Percentiles rank a stretch among this genome's conserved stretches.
phyloP scores from a whole-genome alignment of 169 alveolate genomes.

The Babesia bovis region DNA sequence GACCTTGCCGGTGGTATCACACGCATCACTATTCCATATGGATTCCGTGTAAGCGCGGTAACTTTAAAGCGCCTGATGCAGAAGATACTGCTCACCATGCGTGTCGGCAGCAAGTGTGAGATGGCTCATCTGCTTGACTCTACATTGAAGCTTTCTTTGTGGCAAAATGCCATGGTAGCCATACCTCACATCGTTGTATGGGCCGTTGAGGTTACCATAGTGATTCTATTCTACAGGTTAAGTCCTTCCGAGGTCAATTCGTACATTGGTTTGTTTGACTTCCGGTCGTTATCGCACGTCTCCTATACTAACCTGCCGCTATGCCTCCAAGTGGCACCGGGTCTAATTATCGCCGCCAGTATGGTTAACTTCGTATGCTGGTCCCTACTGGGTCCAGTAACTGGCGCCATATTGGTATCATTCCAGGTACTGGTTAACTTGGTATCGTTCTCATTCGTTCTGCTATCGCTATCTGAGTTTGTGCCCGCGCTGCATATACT shows the following conservation, averaged over 20 bases:
- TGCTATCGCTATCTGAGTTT: constrained; percentile 35
- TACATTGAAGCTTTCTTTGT: constrained; percentile 26
- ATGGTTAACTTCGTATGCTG: constrained; percentile 48
- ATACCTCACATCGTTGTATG: constrained; percentile 55
- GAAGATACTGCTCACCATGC: constrained; percentile 38
- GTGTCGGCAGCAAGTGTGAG: constrained; percentile 59
- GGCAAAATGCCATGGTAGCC: constrained; percentile 53
- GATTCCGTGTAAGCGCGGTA: constrained; percentile 10
- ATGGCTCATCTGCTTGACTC: constrained; percentile 52
- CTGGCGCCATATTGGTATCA: constrained; percentile 36
- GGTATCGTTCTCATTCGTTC: constrained; percentile 35
- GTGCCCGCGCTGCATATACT: constrained; percentile 31
- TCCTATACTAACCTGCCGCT: constrained; percentile 7
- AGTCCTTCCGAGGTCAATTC: neutral
- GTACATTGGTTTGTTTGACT: constrained; percentile 19
- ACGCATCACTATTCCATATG: constrained; percentile 28
- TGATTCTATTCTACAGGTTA: constrained; percentile 25
- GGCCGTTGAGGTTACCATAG: constrained; percentile 41
- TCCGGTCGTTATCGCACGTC: neutral
- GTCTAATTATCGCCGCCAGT: constrained; percentile 25
- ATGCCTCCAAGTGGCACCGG: neutral
- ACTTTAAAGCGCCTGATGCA: constrained; percentile 32
- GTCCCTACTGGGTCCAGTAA: constrained; percentile 42
- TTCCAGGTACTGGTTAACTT: constrained; percentile 22
- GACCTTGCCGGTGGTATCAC: neutral